Evolutionary conservation across 192 early-diverging fungal genomes (phyloP).

Genomic region (Geosiphon pyriformis): DNA sequence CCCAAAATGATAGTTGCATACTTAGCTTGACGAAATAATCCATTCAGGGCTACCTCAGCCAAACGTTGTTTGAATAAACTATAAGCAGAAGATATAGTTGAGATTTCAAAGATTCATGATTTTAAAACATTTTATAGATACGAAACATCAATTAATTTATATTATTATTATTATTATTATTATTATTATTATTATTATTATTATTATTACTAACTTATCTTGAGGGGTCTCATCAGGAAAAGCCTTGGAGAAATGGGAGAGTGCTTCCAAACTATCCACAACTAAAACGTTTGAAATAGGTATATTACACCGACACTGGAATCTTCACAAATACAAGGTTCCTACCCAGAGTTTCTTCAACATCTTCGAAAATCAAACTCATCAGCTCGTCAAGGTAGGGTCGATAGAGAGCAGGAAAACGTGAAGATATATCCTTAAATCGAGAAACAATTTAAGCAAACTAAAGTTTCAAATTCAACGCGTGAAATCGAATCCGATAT

Average conservation of each 20-base stretch:
- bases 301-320: background rate
- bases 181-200: background rate
- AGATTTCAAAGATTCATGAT: no score
- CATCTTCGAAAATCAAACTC: constrained; percentile 35
- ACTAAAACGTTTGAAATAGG: constrained; percentile 15
- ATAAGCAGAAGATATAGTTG: background rate
- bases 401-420: constrained; percentile 57
- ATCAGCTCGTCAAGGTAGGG: constrained; percentile 49
- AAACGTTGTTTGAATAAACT: constrained; percentile 41
- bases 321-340: background rate
- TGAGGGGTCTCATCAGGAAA: constrained; percentile 38
- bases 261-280: constrained; percentile 50
- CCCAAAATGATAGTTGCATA: constrained; percentile 68
- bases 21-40: constrained; percentile 59
- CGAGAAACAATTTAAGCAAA: background rate
- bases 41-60: constrained; percentile 43
- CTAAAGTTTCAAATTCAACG: background rate
- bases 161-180: background rate
- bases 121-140: no score
- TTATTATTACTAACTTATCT: constrained; percentile 21
- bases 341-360: constrained; percentile 40
- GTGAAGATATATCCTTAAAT: constrained; percentile 42
- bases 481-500: no score
- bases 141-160: no score
- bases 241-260: constrained; percentile 70